Evolutionary conservation across 495 filamentous ascomycete species (phyloP).

Genomic region (Geoglossum glabrum): DNA sequence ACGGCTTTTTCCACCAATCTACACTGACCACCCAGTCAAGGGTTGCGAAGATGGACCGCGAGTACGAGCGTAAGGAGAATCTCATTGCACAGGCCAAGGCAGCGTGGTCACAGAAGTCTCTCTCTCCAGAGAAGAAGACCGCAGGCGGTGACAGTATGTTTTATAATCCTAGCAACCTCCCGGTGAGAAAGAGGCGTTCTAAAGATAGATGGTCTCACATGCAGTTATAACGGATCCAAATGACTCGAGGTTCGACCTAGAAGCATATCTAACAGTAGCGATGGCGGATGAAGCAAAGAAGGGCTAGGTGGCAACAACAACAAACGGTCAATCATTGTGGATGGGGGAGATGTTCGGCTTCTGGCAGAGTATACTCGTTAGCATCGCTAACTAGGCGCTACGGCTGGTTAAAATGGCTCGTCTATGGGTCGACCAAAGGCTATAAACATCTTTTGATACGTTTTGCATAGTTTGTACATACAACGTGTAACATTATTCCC

Average conservation of each 20-base stretch:
- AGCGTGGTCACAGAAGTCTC: slow-evolving; percentile 58
- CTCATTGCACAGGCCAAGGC: slow-evolving; percentile 83
- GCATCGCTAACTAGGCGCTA: background rate
- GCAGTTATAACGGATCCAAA: slow-evolving; percentile 68
- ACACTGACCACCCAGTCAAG: slow-evolving; percentile 46
- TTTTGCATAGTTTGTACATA: background rate
- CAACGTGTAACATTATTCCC: background rate
- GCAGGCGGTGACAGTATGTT: slow-evolving; percentile 39
- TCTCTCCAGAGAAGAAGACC: slow-evolving; percentile 27
- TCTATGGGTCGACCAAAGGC: background rate
- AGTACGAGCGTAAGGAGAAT: slow-evolving; percentile 69
- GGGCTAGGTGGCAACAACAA: background rate
- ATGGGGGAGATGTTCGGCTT: background rate
- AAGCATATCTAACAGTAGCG: slow-evolving; percentile 55
- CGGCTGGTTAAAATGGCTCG: background rate
- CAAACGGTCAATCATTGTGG: background rate
- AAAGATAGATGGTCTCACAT: background rate
- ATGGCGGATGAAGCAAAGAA: slow-evolving; percentile 22
- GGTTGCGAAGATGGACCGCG: slow-evolving; percentile 42
- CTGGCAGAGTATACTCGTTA: background rate
- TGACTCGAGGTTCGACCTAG: slow-evolving; percentile 76
- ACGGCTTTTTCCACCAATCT: slow-evolving; percentile 81
- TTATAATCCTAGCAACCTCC: background rate
- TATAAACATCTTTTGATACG: background rate
- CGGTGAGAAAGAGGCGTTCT: background rate